phyloP scores from a whole-genome alignment of 495 filamentous ascomycete species.

The Podospora pseudoanserina region DNA sequence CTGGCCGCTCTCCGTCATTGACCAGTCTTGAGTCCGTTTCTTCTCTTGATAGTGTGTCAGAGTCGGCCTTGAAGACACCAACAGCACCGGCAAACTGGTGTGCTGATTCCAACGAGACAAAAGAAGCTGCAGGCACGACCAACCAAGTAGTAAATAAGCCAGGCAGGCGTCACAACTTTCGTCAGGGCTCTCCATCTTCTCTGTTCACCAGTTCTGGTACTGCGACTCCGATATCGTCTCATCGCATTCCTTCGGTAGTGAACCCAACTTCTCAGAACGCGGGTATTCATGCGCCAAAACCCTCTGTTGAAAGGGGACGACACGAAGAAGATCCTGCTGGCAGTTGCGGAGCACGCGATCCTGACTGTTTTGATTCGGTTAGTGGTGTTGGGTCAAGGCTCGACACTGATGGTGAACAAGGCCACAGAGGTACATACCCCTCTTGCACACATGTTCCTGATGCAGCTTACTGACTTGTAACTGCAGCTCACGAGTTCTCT shows the following conservation, averaged over 20 bases:
- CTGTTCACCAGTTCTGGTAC: background rate
- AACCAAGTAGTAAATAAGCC: background rate
- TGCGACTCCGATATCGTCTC: background rate
- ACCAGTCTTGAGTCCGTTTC: background rate
- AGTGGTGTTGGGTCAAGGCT: background rate
- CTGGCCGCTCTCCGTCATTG: background rate
- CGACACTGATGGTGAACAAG: background rate
- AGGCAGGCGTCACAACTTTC: background rate
- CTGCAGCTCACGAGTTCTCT: background rate
- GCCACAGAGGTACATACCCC: background rate
- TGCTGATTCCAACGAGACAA: background rate
- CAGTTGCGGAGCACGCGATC: background rate
- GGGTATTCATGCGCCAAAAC: background rate
- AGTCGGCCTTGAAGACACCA: background rate
- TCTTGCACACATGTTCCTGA: background rate
- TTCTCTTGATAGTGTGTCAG: background rate
- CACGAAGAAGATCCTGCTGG: background rate
- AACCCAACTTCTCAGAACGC: background rate
- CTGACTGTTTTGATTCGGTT: background rate
- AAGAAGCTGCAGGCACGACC: background rate
- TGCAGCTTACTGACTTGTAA: background rate
- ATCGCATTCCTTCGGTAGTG: background rate
- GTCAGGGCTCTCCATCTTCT: background rate
- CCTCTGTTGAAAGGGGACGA: background rate
- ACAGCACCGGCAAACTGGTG: background rate